Evolutionary conservation across 176 grass and related monocot species (phyloP), one percentile per base, ranked within the genome.

Genomic region (Oryza officinalis): DNA sequence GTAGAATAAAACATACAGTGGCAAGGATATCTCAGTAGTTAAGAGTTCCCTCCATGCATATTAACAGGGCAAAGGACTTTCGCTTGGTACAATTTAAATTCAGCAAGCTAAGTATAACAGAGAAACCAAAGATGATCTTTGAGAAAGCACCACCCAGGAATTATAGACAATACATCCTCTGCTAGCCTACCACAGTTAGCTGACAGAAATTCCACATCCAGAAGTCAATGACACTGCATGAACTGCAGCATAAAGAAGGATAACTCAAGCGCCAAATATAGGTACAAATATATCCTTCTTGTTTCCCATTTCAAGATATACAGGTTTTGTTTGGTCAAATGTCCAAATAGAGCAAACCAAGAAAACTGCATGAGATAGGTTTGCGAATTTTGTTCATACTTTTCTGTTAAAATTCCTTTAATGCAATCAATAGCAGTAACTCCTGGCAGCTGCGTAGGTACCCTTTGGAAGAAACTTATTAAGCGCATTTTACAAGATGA

Each of bases 31-130:
- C 38, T 63, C 33, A 32, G 13, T 52, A 6, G 71, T 72, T 22
- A 27, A 74, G 57, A 86, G 10, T 67, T 80, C 41, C 38, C 46
- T 73, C 10, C 41, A 47, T 15, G 69, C n/a, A 86, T 37, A 43
- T 59, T 31, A 57, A 64, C 43, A 50, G 7, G 30, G 61, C 18
- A 77, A 14, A 72, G 78, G 25, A 28, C 25, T 69, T 25, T 32
- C 33, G 13, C 61, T 84, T 2, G 5, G 69, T 27, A 66, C 31
- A 74, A 14, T 31, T 57, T 73, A 57, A 86, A 80, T 44, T 43
- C 30, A 43, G 17, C 13, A 25, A 75, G 8, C 25, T 35, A 60
- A 26, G 72, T 46, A 25, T 35, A 75, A 69, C n/a, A 65, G 4
- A 57, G 17, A 81, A 60, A 44, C 26, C n/a, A 54, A 74, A 81